Conservation (phyloP, 2,329 filamentous ascomycete genomes). For the Phaeosphaeriaceae sp. region DNA sequence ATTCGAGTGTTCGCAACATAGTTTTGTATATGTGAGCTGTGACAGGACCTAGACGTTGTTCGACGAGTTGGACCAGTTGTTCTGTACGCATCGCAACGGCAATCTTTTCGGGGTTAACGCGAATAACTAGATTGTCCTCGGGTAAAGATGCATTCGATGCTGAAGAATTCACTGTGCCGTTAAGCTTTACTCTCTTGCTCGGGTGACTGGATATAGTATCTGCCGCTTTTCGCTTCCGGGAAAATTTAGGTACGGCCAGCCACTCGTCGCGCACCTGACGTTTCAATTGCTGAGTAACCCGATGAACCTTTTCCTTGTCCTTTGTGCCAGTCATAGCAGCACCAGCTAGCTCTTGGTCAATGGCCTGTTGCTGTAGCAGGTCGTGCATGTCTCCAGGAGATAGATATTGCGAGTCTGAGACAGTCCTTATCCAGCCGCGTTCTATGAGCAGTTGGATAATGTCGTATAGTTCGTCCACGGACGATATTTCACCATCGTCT, state of each 20-base stretch:
- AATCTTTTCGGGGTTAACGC: constrained; percentile 85
- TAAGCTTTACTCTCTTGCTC: constrained; percentile 42
- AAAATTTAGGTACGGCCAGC: constrained; percentile 35
- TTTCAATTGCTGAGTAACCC: constrained; percentile 63
- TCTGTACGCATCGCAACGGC: constrained; percentile 81
- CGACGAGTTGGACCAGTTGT: constrained; percentile 74
- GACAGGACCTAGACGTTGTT: constrained; percentile 71
- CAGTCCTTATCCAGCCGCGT: constrained; percentile 71
- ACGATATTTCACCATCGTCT: constrained; percentile 42
- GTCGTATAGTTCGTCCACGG: constrained; percentile 50
- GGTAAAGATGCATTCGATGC: constrained; percentile 11
- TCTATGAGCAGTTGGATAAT: constrained; percentile 61
- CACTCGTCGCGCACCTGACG: constrained; percentile 57
- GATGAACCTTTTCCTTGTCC: constrained; percentile 67
- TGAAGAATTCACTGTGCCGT: constrained; percentile 27
- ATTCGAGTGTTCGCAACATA: constrained; percentile 73
- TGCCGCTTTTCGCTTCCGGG: constrained; percentile 23
- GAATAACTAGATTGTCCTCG: constrained; percentile 74
- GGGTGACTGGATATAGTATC: constrained; percentile 26
- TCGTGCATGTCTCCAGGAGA: constrained; percentile 62
- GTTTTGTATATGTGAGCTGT: constrained; percentile 81
- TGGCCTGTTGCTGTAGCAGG: constrained; percentile 69
- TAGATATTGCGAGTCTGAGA: constrained; percentile 57
- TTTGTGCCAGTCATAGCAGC: constrained; percentile 67
- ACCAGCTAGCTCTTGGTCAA: constrained; percentile 58